These are phyloP conservation scores for Heterobasidion parviporum DNA, from an alignment of 1,284 basidiomycete genomes.

Conservation along the genomic window DNA sequence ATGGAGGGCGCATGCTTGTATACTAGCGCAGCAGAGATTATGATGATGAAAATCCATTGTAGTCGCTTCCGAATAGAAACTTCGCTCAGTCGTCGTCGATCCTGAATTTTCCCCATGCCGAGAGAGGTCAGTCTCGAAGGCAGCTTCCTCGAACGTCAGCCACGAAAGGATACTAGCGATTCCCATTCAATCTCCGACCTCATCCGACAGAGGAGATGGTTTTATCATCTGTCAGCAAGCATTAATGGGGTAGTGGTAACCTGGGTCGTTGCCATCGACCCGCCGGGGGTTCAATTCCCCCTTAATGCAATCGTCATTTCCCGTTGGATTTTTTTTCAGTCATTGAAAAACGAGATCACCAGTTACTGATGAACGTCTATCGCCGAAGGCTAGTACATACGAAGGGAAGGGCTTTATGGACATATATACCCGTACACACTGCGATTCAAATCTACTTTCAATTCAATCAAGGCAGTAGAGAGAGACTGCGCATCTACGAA, in stretches of 20 bases:
- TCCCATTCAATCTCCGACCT: too few species aligned
- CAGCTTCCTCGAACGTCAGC: too few species aligned
- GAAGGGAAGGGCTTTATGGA: not conserved
- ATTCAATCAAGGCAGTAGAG: not conserved
- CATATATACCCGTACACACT: not conserved
- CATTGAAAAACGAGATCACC: too few species aligned
- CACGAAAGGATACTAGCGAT: too few species aligned
- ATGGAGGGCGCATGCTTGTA: not conserved
- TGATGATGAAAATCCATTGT: not conserved
- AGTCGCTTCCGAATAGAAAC: not conserved
- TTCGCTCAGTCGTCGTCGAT: not conserved
- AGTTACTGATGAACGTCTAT: not conserved
- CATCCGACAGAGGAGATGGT: too few species aligned
- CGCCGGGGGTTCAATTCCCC: conserved; percentile 75
- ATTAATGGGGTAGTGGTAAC: conserved; percentile 44
- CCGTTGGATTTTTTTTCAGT: too few species aligned
- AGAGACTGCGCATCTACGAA: not conserved
- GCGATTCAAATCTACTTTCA: not conserved
- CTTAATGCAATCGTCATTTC: conserved; percentile 45
- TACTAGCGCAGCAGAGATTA: not conserved
- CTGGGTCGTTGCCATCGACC: conserved; percentile 51
- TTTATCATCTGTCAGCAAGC: conserved; percentile 5
- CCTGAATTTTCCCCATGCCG: not conserved
- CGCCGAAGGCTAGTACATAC: too few species aligned
- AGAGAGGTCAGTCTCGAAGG: not conserved